Conservation (phyloP, 176 grass and related monocot genomes). For the Phoenix dactylifera region DNA sequence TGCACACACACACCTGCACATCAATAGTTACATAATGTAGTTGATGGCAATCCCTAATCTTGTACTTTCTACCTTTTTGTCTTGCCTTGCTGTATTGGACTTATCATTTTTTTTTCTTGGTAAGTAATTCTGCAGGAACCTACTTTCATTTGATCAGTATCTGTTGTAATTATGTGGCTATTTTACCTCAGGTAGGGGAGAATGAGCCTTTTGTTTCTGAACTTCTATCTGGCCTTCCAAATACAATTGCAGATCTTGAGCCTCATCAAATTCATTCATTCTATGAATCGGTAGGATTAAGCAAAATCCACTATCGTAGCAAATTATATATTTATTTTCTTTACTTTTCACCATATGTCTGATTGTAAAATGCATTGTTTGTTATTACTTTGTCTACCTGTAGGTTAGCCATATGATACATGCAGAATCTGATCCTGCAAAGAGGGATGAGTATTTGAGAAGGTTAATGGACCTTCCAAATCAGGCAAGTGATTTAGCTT, state of each 20-base stretch:
- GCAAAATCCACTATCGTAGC: constrained; percentile 13
- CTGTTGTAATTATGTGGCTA: neutral
- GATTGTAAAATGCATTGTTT: neutral
- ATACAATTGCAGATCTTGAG: constrained; percentile 88
- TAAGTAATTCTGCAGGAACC: no score
- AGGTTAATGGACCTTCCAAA: constrained; percentile 99
- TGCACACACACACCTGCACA: no score
- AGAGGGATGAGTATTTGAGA: constrained; percentile 98
- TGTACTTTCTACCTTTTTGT: no score
- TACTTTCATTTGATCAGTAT: no score
- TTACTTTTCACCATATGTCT: no score
- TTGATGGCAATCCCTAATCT: no score
- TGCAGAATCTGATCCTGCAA: constrained; percentile 80
- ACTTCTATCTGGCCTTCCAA: constrained; percentile 59
- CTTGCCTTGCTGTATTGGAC: no score
- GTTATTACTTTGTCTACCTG: neutral
- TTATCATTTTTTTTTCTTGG: no score
- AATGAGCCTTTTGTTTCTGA: constrained; percentile 99
- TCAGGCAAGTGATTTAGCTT: constrained; percentile 30
- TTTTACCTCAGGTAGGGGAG: constrained; percentile 68
- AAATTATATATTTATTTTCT: no score
- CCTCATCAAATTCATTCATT: constrained; percentile 96
- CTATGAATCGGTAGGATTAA: constrained; percentile 74
- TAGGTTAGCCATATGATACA: constrained; percentile 99
- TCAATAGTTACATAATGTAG: no score